Evolutionary conservation across 495 filamentous ascomycete species (phyloP), one percentile per base, ranked within the genome.

Genomic region (Extremus antarcticus): DNA sequence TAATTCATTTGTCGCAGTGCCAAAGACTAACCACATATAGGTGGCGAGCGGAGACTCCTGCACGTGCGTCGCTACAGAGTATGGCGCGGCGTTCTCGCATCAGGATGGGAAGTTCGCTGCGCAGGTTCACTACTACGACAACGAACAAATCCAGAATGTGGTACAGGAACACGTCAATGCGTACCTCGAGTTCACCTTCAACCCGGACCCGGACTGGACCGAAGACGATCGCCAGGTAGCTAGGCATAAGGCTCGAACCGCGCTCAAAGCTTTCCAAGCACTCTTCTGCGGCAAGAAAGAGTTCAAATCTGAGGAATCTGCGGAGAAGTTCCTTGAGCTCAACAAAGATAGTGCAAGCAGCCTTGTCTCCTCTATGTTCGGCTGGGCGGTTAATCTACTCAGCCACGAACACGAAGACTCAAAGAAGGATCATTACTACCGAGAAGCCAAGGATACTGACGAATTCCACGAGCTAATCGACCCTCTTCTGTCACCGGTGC

Each of bases 11-110:
- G 29, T 13, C 13, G 29, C 29, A 35, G 4, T 22, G 10, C 7
- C 38, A 16, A 2, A 22, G 7, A 23, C 52, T 59, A 38, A 59
- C 52, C 15, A 11, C 1, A 16, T 25, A 4, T 24, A 59, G 57
- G 32, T 51, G 2, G 43, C 15, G 22, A 32, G 10, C 2, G 57
- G 57, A 10, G 10, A 46, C 15, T 51, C 43, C 39, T 55, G 51
- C 51, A 60, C 58, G 1, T 38, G 17, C 38, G 53, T 60, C 4
- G 15, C 24, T 10, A 60, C 58, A 13, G 23, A 35, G 16, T 59
- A 59, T 47, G 19, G 21, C 3, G 21, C 23, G 2, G 43, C 53
- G 1, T 52, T 43, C 23, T 21, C 53, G 17, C 13, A 13, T 1
- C 58, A 60, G 38, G 50, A 1, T 9, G 48, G 43, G 23, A 19